Evolutionary conservation across 1,139 yeast genomes (phyloP), one percentile per base, ranked within the genome.

Genomic region (Chernovozyma sophiae-reginae): DNA sequence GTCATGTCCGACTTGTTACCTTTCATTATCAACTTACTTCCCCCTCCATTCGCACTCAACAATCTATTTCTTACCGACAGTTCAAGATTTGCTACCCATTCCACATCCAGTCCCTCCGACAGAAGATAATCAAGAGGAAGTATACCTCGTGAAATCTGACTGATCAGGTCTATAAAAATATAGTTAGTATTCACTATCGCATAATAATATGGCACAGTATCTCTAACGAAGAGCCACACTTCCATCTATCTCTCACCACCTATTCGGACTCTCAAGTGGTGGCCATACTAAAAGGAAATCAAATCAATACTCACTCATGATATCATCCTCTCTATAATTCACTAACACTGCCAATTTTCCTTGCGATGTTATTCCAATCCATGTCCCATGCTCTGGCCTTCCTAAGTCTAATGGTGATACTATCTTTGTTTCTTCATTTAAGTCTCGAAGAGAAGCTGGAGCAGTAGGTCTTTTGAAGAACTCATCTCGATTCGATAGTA

Each of bases 401-500:
- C 82, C 89, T 47, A 84, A 55, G 56, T 92, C 98, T 26, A 72
- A 62, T 0, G 97, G 97, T 4, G 86, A 75, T 11, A 89, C 55
- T 2, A 86, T 60, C 26, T 61, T 52, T 18, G 44, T 45, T 23
- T 43, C 28, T 30, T 58, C 52, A 12, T 68, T 65, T 15, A 58
- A 37, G 5, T 53, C 53, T 40, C 77, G 65, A 52, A 73, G 68
- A n/a, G 69, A 60, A 1, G 94, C 95, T 13, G 58, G 56, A 42
- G 74, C 71, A 0, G 97, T 90, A 3, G 85, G 81, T 34, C 97
- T 63, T 34, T 68, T 72, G 52, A 83, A 79, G 51, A 65, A 86
- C 56, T 92, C 97, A 54, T 92, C 98, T 35, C 97, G 60, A 54
- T 92, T 92, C 8, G 95, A 85, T 11, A 86, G 63, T 4, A 87